Percentiles rank a stretch among this genome's conserved stretches.
Evolutionary conservation across 2,329 filamentous ascomycete genomes (phyloP).

Genomic region (Colletotrichum costaricense): DNA sequence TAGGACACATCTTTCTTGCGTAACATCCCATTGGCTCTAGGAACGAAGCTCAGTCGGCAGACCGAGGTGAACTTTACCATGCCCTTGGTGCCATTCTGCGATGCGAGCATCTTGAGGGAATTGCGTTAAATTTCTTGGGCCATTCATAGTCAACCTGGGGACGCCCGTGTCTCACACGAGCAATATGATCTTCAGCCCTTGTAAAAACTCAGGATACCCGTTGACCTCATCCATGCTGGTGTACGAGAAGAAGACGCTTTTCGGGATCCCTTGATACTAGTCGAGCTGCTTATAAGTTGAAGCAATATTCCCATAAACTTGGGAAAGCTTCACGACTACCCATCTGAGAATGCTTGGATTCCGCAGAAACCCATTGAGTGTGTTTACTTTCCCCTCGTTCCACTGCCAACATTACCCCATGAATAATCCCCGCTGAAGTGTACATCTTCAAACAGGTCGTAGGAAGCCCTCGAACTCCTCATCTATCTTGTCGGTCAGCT

Average conservation of each 20-base stretch:
- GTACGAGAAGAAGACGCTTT: not conserved
- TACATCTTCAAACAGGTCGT: slow-evolving; percentile 1
- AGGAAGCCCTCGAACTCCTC: slow-evolving; percentile 31
- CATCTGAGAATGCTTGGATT: slow-evolving; percentile 31
- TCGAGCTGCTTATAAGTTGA: slow-evolving; percentile 3
- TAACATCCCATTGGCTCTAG: not conserved
- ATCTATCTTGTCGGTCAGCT: slow-evolving; percentile 6
- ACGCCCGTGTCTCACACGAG: slow-evolving; percentile 12
- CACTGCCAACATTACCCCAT: not conserved
- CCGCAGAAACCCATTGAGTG: slow-evolving; percentile 31
- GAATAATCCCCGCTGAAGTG: not conserved
- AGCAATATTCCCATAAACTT: not conserved
- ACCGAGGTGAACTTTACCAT: not conserved
- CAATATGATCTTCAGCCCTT: not conserved
- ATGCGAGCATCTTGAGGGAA: slow-evolving; percentile 2
- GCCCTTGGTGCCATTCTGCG: slow-evolving; percentile 1
- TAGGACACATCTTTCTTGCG: not conserved
- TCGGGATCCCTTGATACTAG: not conserved
- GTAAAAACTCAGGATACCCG: not conserved
- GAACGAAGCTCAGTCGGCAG: not conserved
- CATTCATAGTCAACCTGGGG: not conserved
- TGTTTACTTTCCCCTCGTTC: not conserved
- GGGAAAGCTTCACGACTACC: not conserved
- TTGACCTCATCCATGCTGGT: not conserved
- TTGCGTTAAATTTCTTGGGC: not conserved